Percentiles rank a stretch among this genome's conserved stretches.
Conservation (phyloP, 2,329 filamentous ascomycete genomes). For the Claviceps pazoutovae region DNA sequence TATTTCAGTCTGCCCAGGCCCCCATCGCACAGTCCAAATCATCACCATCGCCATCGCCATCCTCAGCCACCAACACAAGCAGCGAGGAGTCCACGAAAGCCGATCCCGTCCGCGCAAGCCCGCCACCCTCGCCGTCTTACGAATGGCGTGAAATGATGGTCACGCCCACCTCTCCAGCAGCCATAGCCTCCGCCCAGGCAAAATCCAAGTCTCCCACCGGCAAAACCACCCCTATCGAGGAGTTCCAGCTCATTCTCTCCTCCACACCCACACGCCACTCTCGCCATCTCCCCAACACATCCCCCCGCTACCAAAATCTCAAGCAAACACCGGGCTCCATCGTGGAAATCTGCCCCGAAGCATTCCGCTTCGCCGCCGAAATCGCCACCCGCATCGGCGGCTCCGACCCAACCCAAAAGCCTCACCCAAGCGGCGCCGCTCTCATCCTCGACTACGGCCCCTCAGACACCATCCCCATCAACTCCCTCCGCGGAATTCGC, state of each 20-base stretch:
- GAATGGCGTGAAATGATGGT: constrained; percentile 81
- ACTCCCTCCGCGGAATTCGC: constrained; percentile 81
- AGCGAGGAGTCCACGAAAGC: neutral
- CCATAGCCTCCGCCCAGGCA: constrained; percentile 38
- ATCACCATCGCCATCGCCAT: constrained; percentile 12
- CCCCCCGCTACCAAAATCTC: constrained; percentile 63
- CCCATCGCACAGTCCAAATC: constrained; percentile 6
- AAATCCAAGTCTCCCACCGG: constrained; percentile 32
- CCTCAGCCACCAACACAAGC: neutral
- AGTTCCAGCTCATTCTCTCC: constrained; percentile 78
- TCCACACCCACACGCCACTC: constrained; percentile 67
- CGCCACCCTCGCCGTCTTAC: constrained; percentile 8
- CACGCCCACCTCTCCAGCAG: constrained; percentile 45
- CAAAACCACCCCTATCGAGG: constrained; percentile 39
- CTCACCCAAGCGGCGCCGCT: constrained; percentile 62
- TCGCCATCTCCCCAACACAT: constrained; percentile 70
- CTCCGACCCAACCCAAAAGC: constrained; percentile 37
- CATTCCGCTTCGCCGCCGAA: constrained; percentile 62
- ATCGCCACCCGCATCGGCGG: constrained; percentile 80
- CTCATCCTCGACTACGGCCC: constrained; percentile 96
- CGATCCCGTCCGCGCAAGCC: neutral
- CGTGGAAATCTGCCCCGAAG: constrained; percentile 85
- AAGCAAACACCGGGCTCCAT: constrained; percentile 53
- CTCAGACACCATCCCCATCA: constrained; percentile 60
- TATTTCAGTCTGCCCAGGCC: constrained; percentile 63